Percentiles rank a stretch among this genome's conserved stretches.
Conservation (phyloP, 306 rosid genomes). For the Quercus engelmannii region DNA sequence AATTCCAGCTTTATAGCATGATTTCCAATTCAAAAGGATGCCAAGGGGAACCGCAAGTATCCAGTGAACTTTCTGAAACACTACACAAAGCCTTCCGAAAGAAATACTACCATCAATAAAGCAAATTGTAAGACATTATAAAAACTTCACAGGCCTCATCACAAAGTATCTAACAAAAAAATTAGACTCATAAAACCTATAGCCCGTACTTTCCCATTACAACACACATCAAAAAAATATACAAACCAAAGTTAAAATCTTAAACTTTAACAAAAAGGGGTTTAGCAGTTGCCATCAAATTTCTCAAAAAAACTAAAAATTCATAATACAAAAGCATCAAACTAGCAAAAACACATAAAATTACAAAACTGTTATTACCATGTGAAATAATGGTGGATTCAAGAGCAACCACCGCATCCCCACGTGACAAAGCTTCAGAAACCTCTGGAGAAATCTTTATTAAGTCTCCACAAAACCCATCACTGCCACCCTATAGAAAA, state of each 20-base stretch:
- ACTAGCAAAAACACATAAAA: neutral
- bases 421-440: slow-evolving; percentile 67
- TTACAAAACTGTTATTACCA: slow-evolving; percentile 33
- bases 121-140: neutral
- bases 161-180: neutral
- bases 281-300: neutral
- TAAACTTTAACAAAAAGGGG: neutral
- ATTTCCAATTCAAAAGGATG: neutral
- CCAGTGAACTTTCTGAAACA: neutral
- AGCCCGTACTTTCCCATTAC: neutral
- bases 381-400: slow-evolving; percentile 94
- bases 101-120: neutral
- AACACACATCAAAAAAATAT: neutral
- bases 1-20: neutral
- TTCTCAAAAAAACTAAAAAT: neutral
- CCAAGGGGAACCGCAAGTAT: neutral
- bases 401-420: slow-evolving; percentile 78
- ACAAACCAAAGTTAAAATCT: neutral
- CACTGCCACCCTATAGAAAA: slow-evolving; percentile 19
- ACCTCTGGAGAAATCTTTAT: slow-evolving; percentile 71
- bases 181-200: neutral
- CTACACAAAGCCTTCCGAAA: neutral
- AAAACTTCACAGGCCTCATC: neutral
- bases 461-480: slow-evolving; percentile 22
- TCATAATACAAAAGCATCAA: neutral